Evolutionary conservation across 2,329 filamentous ascomycete species (phyloP), one percentile per base, ranked within the genome.

Genomic region (Proliferodiscus dingleyae): DNA sequence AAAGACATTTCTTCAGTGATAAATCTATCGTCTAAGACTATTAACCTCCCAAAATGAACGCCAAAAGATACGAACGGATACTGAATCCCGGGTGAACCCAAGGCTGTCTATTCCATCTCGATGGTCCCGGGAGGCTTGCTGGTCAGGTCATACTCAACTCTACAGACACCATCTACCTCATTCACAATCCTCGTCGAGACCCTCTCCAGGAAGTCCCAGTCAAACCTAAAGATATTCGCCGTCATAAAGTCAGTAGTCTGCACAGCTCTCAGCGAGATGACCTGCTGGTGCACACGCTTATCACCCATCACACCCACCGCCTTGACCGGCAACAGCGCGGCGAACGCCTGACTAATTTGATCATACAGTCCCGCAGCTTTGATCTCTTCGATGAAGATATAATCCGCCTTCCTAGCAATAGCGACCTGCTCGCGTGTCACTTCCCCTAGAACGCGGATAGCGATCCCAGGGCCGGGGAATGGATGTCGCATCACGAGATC

Each of bases 351-450:
- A 33, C 72, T 75, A 53, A 86, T 86, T 58, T 90, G 66, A 47
- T 85, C 67, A 64, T 91, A 91, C 18, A 89, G 66, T 9, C 85
- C 86, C 0, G 83, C 83, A 45, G 78, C 77, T 58, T 71, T 74
- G 68, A 91, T 90, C 74, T 83, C 81, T 51, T 75, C 74, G 56
- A 90, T 89, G 68, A 87, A 90, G 61, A 91, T 90, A 60, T 80
- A 62, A 59, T 90, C 87, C 1, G 86, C 87, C 62, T 85, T 72
- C n/a, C 87, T 71, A 2, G 81, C 87, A 52, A 95, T 93, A 45
- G 80, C 79, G 13, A 95, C 84, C 33, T 85, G 79, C 62, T 90
- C 85, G 2, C 74, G 75, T 1, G 87, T 95, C 11, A 95, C 83
- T 57, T 94, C 89, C 28, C 90, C 90, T 1, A 95, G 71, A 49